phyloP scores from a whole-genome alignment of 2,329 filamentous ascomycete species.

The Aspergillus aculeatinus region DNA sequence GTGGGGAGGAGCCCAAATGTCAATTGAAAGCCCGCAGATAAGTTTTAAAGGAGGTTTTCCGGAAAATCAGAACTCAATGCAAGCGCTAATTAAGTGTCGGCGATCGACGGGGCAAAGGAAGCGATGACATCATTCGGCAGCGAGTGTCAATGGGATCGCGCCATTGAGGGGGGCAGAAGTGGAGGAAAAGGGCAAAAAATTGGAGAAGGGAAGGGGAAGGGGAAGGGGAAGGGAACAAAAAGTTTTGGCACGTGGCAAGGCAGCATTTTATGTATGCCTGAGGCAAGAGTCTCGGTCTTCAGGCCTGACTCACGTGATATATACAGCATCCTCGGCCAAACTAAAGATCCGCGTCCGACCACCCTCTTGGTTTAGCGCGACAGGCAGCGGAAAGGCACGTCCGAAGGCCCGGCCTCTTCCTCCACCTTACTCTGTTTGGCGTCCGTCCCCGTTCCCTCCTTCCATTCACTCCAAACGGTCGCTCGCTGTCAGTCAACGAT shows the following conservation, averaged over 20 bases:
- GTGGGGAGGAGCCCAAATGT: conserved; percentile 4
- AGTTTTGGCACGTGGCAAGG: background rate
- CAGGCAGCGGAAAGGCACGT: conserved; percentile 11
- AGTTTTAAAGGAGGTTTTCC: background rate
- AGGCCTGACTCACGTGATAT: conserved; percentile 8
- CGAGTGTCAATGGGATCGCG: background rate
- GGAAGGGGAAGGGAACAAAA: background rate
- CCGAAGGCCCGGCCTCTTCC: conserved; percentile 13
- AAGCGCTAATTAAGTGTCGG: background rate
- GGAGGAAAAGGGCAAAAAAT: background rate
- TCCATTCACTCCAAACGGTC: background rate
- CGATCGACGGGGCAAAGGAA: conserved; percentile 4
- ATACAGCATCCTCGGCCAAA: conserved; percentile 5
- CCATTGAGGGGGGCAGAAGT: background rate
- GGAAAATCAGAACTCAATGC: background rate
- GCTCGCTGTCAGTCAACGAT: conserved; percentile 28
- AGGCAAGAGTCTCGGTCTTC: background rate
- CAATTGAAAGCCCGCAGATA: conserved; percentile 1
- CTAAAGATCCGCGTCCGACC: background rate
- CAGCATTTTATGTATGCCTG: background rate
- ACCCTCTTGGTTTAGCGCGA: background rate
- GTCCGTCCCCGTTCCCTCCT: conserved; percentile 5
- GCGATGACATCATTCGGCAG: conserved; percentile 13
- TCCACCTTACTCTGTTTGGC: conserved; percentile 8
- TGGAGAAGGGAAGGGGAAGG: background rate